These are phyloP conservation scores for Epicoccum sorghinum DNA, from an alignment of 2,329 filamentous ascomycete genomes.

Conservation along the genomic window DNA sequence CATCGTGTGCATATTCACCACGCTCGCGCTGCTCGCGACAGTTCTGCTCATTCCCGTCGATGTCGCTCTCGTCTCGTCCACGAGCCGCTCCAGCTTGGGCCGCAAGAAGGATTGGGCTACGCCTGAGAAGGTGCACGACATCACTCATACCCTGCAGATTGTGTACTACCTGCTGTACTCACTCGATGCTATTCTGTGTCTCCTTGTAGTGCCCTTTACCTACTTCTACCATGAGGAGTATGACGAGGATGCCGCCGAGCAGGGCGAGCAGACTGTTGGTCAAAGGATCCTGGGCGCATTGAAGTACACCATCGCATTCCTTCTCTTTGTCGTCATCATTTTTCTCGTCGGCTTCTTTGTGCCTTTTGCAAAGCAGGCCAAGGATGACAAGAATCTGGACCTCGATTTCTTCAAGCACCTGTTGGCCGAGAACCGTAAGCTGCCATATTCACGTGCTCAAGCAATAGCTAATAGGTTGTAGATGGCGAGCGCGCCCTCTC, in stretches of 20 bases:
- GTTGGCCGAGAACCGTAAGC: constrained; percentile 76
- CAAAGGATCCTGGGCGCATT: constrained; percentile 80
- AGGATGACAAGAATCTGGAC: constrained; percentile 70
- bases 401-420: constrained; percentile 91
- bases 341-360: constrained; percentile 96
- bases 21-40: constrained; percentile 87
- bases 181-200: constrained; percentile 85
- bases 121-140: constrained; percentile 75
- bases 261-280: constrained; percentile 73
- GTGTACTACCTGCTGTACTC: constrained; percentile 95
- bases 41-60: constrained; percentile 93
- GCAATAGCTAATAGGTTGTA: constrained; percentile 38
- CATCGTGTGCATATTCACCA: constrained; percentile 81
- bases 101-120: constrained; percentile 95
- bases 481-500: constrained; percentile 90
- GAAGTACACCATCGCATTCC: constrained; percentile 88
- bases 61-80: constrained; percentile 91
- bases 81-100: constrained; percentile 74
- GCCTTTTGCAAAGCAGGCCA: constrained; percentile 73
- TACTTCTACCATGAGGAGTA: constrained; percentile 99
- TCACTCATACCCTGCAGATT: constrained; percentile 79
- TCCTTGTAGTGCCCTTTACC: constrained; percentile 89
- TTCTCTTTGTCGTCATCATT: constrained; percentile 78
- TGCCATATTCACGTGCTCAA: constrained; percentile 16
- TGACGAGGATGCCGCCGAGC: constrained; percentile 85